Percentiles rank a stretch among this genome's conserved stretches.
phyloP scores from a whole-genome alignment of 768 basidiomycete species.

The Suillus weaverae region DNA sequence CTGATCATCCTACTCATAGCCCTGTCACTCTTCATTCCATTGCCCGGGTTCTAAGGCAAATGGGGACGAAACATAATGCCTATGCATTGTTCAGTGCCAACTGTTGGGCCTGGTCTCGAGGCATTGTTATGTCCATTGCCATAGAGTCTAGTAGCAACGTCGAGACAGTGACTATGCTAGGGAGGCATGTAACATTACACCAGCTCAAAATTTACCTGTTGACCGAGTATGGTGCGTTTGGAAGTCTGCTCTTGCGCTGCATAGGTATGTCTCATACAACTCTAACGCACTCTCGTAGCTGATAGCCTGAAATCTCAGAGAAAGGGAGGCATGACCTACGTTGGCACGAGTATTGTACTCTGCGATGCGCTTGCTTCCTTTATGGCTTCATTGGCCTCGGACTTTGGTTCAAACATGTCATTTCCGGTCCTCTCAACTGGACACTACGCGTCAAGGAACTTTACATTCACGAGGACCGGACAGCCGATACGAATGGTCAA shows the following conservation, averaged over 20 bases:
- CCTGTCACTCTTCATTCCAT: background rate
- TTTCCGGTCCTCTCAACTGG: slow-evolving; percentile 1
- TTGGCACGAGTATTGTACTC: background rate
- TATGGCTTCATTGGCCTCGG: background rate
- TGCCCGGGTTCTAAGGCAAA: background rate
- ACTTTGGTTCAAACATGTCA: background rate
- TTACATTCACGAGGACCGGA: background rate
- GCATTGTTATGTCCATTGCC: background rate
- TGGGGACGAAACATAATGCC: background rate
- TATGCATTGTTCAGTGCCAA: slow-evolving; percentile 4
- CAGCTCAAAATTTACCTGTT: background rate
- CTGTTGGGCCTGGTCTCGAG: slow-evolving; percentile 6
- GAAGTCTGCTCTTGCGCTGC: background rate
- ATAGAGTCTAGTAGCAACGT: background rate
- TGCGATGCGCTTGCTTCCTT: background rate
- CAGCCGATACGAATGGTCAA: background rate
- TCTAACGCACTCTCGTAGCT: background rate
- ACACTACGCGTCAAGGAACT: background rate
- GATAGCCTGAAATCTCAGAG: background rate
- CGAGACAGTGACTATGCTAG: background rate
- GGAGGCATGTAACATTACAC: background rate
- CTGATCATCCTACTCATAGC: background rate
- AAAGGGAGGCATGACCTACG: background rate
- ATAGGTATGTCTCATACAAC: background rate
- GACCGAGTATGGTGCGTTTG: slow-evolving; percentile 2